Percentiles rank a stretch among this genome's conserved stretches.
Conservation (phyloP, 1,139 yeast species). For the Taphrina populina region DNA sequence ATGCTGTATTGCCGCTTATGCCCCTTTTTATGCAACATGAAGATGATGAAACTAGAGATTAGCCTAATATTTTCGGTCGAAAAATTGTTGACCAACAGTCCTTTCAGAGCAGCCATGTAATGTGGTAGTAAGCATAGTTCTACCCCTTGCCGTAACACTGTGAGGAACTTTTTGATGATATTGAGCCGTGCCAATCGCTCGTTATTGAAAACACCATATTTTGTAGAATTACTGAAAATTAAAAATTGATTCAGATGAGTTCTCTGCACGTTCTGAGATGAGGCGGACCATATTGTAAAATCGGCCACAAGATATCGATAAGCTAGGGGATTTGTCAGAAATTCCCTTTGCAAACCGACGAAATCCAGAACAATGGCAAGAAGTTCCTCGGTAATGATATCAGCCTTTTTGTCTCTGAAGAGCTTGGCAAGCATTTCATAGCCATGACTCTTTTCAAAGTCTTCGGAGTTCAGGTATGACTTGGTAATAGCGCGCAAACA, state of each 20-base stretch:
- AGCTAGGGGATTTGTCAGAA: conserved; percentile 51
- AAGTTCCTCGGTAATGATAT: conserved; percentile 44
- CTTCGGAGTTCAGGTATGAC: conserved; percentile 45
- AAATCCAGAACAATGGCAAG: conserved; percentile 49
- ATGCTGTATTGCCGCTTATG: conserved; percentile 3
- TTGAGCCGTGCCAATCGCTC: conserved; percentile 56
- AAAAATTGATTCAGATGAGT: conserved; percentile 58
- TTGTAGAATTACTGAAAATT: conserved; percentile 51
- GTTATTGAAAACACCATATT: conserved; percentile 53
- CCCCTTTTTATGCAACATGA: conserved; percentile 16
- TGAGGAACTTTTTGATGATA: conserved; percentile 55
- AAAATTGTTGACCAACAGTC: conserved; percentile 48
- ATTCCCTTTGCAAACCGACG: conserved; percentile 52
- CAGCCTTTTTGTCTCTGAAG: conserved; percentile 43
- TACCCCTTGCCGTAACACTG: conserved; percentile 51
- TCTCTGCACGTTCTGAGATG: conserved; percentile 51
- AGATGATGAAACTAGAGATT: conserved; percentile 48
- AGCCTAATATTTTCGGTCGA: conserved; percentile 48
- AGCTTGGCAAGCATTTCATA: conserved; percentile 50
- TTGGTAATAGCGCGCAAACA: conserved; percentile 45
- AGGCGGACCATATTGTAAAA: conserved; percentile 54
- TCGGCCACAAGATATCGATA: conserved; percentile 53
- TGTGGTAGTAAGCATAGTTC: conserved; percentile 47
- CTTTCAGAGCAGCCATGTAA: conserved; percentile 47
- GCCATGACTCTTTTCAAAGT: conserved; percentile 49